Evolutionary conservation across 2,329 filamentous ascomycete genomes (phyloP), one percentile per base, ranked within the genome.

Genomic region (Knoxdaviesia capensis): DNA sequence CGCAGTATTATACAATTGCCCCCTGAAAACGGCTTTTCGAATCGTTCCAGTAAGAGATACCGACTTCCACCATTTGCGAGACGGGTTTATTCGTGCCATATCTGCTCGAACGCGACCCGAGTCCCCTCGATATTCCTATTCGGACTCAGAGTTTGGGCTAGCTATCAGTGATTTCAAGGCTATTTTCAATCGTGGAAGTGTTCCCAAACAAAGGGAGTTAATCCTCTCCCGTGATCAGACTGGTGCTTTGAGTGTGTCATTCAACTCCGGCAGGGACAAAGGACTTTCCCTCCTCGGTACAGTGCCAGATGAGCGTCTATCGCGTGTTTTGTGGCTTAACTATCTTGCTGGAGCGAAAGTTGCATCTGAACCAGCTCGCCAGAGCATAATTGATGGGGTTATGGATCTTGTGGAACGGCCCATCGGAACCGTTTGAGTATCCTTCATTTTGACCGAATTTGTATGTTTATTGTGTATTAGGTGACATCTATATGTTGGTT

Each of bases 21-120:
- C 20, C 20, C 61, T 96, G 30, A 64, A 66, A 44, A 64, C 77
- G 0, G 67, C 73, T 3, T 77, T 93, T 61, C 73, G 88, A 38
- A 80, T 98, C 48, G 77, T 88, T 3, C 90, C 90, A 0, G 86
- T 85, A n/a, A 71, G 85, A 34, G 86, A 92, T 58, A 98, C 90
- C 11, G 87, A 96, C 59, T 96, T 94, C 59, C 75, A 79, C 49
- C 90, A 98, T 57, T 60, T 98, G 47, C 74, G 88, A 36, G 90
- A 98, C 54, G 90, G 83, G 1, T 92, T 87, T 64, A 83, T 94
- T 45, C 74, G 86, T 5, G 81, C 83, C 28, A 80, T 98, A 48
- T 81, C 82, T 42, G 78, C 73, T 6, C 74, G 80, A 33, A 78
- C 80, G 3, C 68, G 77, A 47, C 38, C 35, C 1, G 38, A 32